Evolutionary conservation across 2,329 filamentous ascomycete species (phyloP).

Genomic region (Colletotrichum cordylinicola): DNA sequence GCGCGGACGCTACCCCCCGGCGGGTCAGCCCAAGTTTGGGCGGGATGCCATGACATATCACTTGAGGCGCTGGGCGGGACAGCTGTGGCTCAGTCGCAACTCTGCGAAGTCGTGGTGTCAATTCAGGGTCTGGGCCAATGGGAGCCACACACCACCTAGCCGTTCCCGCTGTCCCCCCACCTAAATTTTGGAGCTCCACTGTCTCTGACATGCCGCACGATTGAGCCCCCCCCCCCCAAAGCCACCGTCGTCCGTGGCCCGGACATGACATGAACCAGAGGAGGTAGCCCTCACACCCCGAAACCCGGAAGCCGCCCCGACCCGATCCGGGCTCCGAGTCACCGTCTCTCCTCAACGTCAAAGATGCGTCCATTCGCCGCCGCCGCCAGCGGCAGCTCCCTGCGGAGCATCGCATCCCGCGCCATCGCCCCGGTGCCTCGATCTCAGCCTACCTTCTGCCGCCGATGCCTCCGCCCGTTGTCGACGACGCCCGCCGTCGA

Average conservation of each 20-base stretch:
- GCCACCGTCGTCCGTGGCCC: neutral
- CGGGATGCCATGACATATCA: neutral
- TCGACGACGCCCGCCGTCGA: constrained; percentile 46
- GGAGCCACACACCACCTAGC: constrained; percentile 4
- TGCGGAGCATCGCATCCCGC: constrained; percentile 2
- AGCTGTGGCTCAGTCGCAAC: constrained; percentile 8
- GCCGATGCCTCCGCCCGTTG: constrained; percentile 55
- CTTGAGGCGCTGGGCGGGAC: neutral
- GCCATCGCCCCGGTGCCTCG: neutral
- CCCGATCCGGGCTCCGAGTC: neutral
- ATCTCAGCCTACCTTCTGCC: constrained; percentile 40
- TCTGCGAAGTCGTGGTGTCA: neutral
- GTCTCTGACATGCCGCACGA: neutral
- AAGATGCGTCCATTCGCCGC: constrained; percentile 8
- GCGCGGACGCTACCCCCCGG: neutral
- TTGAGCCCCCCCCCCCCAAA: neutral
- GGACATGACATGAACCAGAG: neutral
- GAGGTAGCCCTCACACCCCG: neutral
- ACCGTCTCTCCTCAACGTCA: neutral
- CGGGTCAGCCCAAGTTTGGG: neutral
- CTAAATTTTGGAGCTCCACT: constrained; percentile 1
- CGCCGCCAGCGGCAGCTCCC: neutral
- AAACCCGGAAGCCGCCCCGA: neutral
- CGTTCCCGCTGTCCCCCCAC: neutral
- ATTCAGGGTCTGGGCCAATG: neutral